A percentile compares a stretch with the other conserved stretches of the same genome.
Evolutionary conservation across 345 rosid genomes (phyloP).

Genomic region (Geranium brycei): DNA sequence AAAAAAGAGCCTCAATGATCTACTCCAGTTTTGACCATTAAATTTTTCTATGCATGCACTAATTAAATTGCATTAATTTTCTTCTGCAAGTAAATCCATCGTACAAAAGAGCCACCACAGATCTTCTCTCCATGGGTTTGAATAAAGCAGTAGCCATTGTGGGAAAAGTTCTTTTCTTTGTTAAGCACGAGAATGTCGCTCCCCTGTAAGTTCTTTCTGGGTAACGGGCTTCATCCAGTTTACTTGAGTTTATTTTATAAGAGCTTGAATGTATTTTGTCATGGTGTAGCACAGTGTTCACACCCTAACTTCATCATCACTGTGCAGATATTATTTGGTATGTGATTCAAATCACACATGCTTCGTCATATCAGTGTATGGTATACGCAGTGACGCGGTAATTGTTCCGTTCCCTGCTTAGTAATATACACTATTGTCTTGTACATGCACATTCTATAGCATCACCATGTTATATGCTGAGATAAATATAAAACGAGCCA

Average conservation of each 20-base stretch:
- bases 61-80: constrained; percentile 5
- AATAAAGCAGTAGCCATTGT: constrained; percentile 44
- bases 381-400: constrained; percentile 39
- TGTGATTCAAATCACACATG: constrained; percentile 50
- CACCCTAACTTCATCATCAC: constrained; percentile 4
- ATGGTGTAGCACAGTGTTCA: neutral
- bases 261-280: neutral
- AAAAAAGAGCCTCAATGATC: neutral
- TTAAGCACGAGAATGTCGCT: constrained; percentile 44
- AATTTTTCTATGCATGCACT: constrained; percentile 2
- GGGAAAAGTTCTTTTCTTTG: constrained; percentile 50
- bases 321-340: constrained; percentile 47
- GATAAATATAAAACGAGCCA: too few species aligned
- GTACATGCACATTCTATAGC: neutral
- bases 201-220: constrained; percentile 43
- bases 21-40: constrained; percentile 1
- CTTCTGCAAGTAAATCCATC: constrained; percentile 29
- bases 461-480: neutral
- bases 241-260: neutral
- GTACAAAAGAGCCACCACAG: constrained; percentile 28
- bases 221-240: constrained; percentile 1
- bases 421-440: too few species aligned
- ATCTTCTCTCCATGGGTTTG: constrained; percentile 42
- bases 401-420: constrained; percentile 12
- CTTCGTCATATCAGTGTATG: constrained; percentile 53